phyloP scores from a whole-genome alignment of 192 early-diverging fungal species.

The Mortierella alpina region DNA sequence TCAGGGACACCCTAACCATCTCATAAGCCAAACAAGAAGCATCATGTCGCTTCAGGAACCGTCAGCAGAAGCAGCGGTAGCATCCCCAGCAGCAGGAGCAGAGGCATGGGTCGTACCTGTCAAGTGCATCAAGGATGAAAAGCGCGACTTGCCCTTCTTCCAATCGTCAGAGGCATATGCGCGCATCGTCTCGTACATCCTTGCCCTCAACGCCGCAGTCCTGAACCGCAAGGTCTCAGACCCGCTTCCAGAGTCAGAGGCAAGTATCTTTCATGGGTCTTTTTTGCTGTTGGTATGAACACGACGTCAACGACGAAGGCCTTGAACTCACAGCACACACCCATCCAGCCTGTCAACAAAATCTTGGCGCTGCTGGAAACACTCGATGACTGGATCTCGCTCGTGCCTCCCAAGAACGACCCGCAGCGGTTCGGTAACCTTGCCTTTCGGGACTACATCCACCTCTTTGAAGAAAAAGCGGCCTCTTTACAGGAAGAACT shows the following conservation, averaged over 20 bases:
- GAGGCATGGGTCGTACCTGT: slow-evolving; percentile 22
- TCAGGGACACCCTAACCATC: neutral
- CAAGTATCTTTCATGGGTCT: slow-evolving; percentile 37
- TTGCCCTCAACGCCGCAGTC: slow-evolving; percentile 77
- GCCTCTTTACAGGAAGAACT: slow-evolving; percentile 38
- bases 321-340: neutral
- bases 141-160: slow-evolving; percentile 61
- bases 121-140: slow-evolving; percentile 50
- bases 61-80: neutral
- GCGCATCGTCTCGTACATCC: slow-evolving; percentile 78
- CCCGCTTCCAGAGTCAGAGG: slow-evolving; percentile 66
- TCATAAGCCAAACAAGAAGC: neutral
- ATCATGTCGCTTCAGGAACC: slow-evolving; percentile 16
- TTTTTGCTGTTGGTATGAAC: slow-evolving; percentile 11
- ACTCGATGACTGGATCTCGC: slow-evolving; percentile 75
- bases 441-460: slow-evolving; percentile 86
- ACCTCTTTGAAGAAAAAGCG: slow-evolving; percentile 38
- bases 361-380: slow-evolving; percentile 73
- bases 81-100: slow-evolving; percentile 4
- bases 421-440: slow-evolving; percentile 92
- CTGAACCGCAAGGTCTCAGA: slow-evolving; percentile 70
- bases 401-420: slow-evolving; percentile 79
- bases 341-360: slow-evolving; percentile 56
- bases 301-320: neutral
- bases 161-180: slow-evolving; percentile 71